Base-by-base conservation (phyloP, 345 rosid genomes). In the Erucastrum elatum region DNA sequence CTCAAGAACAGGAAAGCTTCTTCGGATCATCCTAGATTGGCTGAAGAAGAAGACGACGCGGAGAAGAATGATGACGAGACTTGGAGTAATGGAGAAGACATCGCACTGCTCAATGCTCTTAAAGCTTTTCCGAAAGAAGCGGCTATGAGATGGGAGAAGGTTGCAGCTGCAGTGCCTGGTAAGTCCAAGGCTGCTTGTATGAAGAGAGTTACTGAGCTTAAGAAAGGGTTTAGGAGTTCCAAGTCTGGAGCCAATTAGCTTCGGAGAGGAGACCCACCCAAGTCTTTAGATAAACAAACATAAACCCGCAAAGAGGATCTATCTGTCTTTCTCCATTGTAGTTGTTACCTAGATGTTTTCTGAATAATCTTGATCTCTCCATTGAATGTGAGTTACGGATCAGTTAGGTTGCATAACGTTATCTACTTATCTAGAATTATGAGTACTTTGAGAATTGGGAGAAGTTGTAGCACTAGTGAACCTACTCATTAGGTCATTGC, bases 71-170 rank as follows among this genome's bases (percentile, higher is more conserved):
- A 37, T 51, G 80, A 72, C 0, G 83, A 72, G 13, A 30, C 1
- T 61, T 94, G 99, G 99, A 89, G 79, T 72, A 76, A 86, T 66
- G 88, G 79, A 6, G 98, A 92, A 79, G 99, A 92, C 66, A 85
- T 94, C 76, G 95, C 99, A 2, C 60, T 94, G 89, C 88, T 92
- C 8, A 94, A 92, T 87, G 98, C 97, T 5, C 70, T 94, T 77
- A 94, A 92, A 79, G 85, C 85, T 0, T 92, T 92, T 77, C 95
- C 94, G 0, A 94, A 91, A 81, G 98, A 94, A 3, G 87, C 53
- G 21, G 60, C 96, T 5, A 89, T 89, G 99, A 88, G 98, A 75
- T 92, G 99, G 99, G 99, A 94, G 82, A 94, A 92, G 88, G 85
- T 94, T 55, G 80, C 91, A 0, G 97, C 97, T 11, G 97, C 94